Conservation (phyloP, 306 rosid species). For the Pyrus pyrifolia region DNA sequence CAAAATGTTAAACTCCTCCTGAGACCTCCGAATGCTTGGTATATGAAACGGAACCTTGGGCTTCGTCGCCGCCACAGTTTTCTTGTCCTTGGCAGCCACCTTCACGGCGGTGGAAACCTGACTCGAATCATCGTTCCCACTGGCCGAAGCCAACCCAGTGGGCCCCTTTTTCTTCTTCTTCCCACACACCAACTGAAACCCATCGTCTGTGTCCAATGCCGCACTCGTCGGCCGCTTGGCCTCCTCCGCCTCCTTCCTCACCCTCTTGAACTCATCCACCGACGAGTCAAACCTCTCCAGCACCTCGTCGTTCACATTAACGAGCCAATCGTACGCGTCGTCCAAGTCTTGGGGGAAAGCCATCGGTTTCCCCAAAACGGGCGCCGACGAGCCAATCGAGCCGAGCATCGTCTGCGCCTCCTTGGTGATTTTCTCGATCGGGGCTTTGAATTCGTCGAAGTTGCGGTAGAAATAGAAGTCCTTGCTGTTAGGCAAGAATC, state of each 20-base stretch:
- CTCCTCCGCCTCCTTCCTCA: constrained; percentile 44
- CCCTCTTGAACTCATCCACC: constrained; percentile 51
- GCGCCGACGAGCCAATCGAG: constrained; percentile 37
- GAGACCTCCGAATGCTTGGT: constrained; percentile 73
- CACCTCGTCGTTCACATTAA: constrained; percentile 61
- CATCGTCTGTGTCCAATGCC: constrained; percentile 34
- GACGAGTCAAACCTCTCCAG: constrained; percentile 53
- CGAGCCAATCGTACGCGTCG: constrained; percentile 69
- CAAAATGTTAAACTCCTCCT: constrained; percentile 58
- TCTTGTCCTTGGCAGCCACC: constrained; percentile 54
- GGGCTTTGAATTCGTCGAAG: constrained; percentile 59
- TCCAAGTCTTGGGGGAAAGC: constrained; percentile 50
- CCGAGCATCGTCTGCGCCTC: constrained; percentile 61
- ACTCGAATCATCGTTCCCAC: constrained; percentile 21
- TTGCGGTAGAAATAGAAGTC: constrained; percentile 65
- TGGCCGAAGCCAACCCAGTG: not conserved
- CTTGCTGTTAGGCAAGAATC: constrained; percentile 46
- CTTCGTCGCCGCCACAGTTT: constrained; percentile 33
- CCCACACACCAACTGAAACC: constrained; percentile 62
- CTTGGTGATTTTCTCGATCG: constrained; percentile 38
- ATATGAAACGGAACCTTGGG: constrained; percentile 82
- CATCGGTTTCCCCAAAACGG: constrained; percentile 42
- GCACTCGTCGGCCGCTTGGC: constrained; percentile 16
- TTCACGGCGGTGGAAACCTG: constrained; percentile 29
- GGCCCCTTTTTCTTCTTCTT: constrained; percentile 50